These are phyloP conservation scores for Nematocida parisii DNA, from an alignment of 371 early-diverging fungal species.

Conservation along the genomic window DNA sequence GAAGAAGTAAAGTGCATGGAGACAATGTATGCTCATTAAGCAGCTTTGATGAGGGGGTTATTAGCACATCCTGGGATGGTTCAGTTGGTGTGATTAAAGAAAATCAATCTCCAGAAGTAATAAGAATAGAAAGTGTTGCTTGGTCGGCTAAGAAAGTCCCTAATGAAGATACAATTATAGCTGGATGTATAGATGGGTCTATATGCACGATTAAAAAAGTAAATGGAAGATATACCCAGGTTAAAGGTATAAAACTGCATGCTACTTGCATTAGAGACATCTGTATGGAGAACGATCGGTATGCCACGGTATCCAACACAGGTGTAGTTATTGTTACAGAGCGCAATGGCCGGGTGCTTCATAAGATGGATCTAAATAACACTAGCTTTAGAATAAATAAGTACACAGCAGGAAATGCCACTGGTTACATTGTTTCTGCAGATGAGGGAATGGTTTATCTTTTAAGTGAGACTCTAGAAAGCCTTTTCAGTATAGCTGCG, in stretches of 20 bases:
- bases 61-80: conserved; percentile 68
- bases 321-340: conserved; percentile 61
- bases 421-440: conserved; percentile 55
- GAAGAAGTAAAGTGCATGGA: conserved; percentile 38
- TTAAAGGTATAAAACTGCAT: conserved; percentile 54
- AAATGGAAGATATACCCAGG: conserved; percentile 29
- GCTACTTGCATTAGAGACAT: conserved; percentile 62
- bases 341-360: conserved; percentile 51
- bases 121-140: conserved; percentile 60
- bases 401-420: neutral
- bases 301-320: conserved; percentile 66
- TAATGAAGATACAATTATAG: conserved; percentile 55
- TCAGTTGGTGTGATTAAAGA: conserved; percentile 49
- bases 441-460: conserved; percentile 66
- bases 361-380: conserved; percentile 41
- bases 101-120: neutral
- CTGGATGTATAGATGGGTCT: conserved; percentile 66
- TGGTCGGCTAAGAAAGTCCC: conserved; percentile 61
- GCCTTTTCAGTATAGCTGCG: conserved; percentile 27
- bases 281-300: conserved; percentile 39
- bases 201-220: conserved; percentile 56
- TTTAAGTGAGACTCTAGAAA: conserved; percentile 46
- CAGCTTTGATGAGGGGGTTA: conserved; percentile 24
- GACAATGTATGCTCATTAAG: conserved; percentile 67
- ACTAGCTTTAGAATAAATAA: conserved; percentile 57